Evolutionary conservation across 2,329 filamentous ascomycete species (phyloP).

Genomic region (Fusarium fujikuroi): DNA sequence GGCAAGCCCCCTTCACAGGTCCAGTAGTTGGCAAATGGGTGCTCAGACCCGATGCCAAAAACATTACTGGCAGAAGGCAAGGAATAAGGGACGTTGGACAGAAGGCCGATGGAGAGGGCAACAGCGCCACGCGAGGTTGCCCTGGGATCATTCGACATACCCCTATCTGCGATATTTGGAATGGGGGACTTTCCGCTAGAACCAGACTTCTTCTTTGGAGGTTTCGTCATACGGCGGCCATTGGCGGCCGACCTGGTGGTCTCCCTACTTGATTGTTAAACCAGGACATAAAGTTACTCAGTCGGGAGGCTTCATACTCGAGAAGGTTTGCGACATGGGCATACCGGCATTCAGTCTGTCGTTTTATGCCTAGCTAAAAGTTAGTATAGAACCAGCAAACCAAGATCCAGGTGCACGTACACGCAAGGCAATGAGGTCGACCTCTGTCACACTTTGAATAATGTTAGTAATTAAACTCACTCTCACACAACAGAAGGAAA

Average conservation of each 20-base stretch:
- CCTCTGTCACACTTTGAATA: conserved; percentile 76
- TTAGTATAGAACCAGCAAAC: conserved; percentile 15
- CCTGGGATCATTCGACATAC: conserved; percentile 57
- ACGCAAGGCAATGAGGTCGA: conserved; percentile 74
- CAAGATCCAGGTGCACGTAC: conserved; percentile 53
- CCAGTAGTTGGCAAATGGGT: conserved; percentile 88
- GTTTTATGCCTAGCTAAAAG: conserved; percentile 71
- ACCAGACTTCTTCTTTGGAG: conserved; percentile 64
- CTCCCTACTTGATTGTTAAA: conserved; percentile 56
- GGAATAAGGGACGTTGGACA: conserved; percentile 79
- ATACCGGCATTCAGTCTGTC: conserved; percentile 80
- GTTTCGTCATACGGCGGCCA: conserved; percentile 66
- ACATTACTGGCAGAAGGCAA: conserved; percentile 78
- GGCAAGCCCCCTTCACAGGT: conserved; percentile 79
- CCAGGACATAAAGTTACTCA: conserved; percentile 3
- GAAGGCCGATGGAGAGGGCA: conserved; percentile 67
- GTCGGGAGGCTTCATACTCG: conserved; percentile 64
- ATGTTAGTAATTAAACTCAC: conserved; percentile 17
- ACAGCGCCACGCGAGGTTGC: conserved; percentile 61
- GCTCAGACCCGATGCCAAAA: conserved; percentile 82
- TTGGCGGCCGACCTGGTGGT: conserved; percentile 65
- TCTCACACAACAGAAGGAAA: neutral
- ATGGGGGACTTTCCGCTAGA: conserved; percentile 54
- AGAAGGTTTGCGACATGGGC: conserved; percentile 80
- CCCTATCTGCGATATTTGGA: conserved; percentile 67